Conservation (phyloP, 2,329 filamentous ascomycete genomes). For the Verticillium isaacii region DNA sequence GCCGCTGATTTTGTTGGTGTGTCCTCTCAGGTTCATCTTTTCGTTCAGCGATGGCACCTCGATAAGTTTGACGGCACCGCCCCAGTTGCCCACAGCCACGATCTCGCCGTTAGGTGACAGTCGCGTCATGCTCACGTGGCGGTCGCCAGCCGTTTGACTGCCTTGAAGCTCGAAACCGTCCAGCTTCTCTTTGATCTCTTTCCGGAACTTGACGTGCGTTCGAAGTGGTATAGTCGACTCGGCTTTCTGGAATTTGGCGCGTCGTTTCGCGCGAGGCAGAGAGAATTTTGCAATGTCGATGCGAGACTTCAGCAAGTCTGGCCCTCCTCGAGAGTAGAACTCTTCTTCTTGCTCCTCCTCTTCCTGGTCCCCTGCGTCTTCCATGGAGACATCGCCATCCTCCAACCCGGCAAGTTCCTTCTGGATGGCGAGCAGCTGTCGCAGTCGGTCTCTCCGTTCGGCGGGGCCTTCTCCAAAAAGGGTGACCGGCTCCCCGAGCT, state of each 20-base stretch:
- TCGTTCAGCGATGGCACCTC: slow-evolving; percentile 78
- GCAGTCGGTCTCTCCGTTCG: slow-evolving; percentile 80
- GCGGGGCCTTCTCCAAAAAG: slow-evolving; percentile 86
- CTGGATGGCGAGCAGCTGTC: slow-evolving; percentile 72
- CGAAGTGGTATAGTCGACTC: slow-evolving; percentile 81
- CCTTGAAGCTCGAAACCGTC: slow-evolving; percentile 85
- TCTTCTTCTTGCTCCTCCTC: slow-evolving; percentile 80
- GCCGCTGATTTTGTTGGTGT: slow-evolving; percentile 85
- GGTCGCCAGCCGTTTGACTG: slow-evolving; percentile 86
- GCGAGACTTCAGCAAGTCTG: slow-evolving; percentile 69
- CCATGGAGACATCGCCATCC: slow-evolving; percentile 56
- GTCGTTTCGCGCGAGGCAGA: slow-evolving; percentile 72
- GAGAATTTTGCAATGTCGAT: slow-evolving; percentile 79
- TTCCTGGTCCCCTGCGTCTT: slow-evolving; percentile 50
- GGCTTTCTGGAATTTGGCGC: slow-evolving; percentile 70
- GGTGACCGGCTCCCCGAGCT: slow-evolving; percentile 89
- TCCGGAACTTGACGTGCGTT: slow-evolving; percentile 89
- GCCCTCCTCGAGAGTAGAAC: slow-evolving; percentile 84
- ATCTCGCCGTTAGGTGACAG: slow-evolving; percentile 82
- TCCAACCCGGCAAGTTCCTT: slow-evolving; percentile 56
- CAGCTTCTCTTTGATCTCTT: slow-evolving; percentile 78
- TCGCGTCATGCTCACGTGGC: slow-evolving; percentile 85
- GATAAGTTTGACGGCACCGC: slow-evolving; percentile 80
- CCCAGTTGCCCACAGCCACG: slow-evolving; percentile 90
- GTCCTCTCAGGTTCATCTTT: slow-evolving; percentile 71